Base-by-base conservation (phyloP, 768 basidiomycete species). In the Neoboletus subvelutipes region DNA sequence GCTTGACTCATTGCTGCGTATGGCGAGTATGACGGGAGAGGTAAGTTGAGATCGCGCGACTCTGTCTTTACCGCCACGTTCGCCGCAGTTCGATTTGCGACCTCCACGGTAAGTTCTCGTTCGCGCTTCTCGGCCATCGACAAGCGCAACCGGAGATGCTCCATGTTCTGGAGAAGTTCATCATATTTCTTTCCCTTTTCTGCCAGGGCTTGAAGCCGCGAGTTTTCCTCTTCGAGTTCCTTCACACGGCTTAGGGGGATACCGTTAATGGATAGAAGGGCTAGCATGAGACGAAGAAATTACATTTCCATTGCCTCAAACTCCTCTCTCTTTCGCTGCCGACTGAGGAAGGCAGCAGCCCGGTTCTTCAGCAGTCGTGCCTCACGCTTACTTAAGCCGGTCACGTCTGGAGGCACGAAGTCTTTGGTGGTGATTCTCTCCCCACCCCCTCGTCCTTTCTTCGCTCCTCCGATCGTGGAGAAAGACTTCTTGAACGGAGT, bases 281-380 rank as follows among this genome's bases (percentile, higher is more conserved):
- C 22, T 15, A 52, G 31, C 43, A 55, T n/a, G 37, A 33, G 17
- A 66, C 9, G 46, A 54, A 56, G 66, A 54, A 85, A 88, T 76
- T 76, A 93, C 90, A 88, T 75, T 79, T 94, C 92, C 90, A 94
- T 93, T 66, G 70, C 78, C 75, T 94, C 92, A 67, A 92, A 94
- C 76, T 94, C 92, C 75, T 94, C 92, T 54, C 92, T 84, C 74
- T 94, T 94, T 65, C 92, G 81, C 73, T 94, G 92, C 70, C 92
- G 80, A 74, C 86, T 88, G 68, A 94, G 86, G 77, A 94, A 94
- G 56, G 92, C 92, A 12, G 92, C 92, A 13, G 92, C 92, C 55
- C 92, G 83, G 76, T 94, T 94, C 80, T 94, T 94, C 55, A 94
- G 89, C 10, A 94, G 81, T 51, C 92, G 85, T 58, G 92, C 92